Evolutionary conservation across 805 yeast species (phyloP), one percentile per base, ranked within the genome.

Genomic region (Saccharomycopsis fodiens): DNA sequence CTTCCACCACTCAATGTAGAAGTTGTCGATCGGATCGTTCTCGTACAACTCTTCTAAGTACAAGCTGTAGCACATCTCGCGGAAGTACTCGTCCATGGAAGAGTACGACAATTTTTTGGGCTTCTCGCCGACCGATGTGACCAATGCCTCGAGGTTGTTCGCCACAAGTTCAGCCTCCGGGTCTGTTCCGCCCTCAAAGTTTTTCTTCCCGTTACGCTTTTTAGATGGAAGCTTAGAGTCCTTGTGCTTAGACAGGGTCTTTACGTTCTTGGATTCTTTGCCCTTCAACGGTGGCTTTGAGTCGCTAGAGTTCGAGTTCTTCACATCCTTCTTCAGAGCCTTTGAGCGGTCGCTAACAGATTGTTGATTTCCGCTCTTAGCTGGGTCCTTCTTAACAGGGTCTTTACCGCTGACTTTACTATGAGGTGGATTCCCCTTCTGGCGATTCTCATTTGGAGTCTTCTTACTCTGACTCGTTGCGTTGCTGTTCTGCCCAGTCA

Each of bases 21-120:
- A 70, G 43, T 74, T 73, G 0, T 70, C 64, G 32, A 70, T 60
- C 41, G 75, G 69, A 6, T 69, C 67, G 15, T 67, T 65, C 22
- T 70, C 73, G 21, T 68, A 61, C 44, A 73, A 69, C 54, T 82
- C 85, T 57, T 82, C 89, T 35, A 79, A 64, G 48, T 77, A 79
- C 45, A 82, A 58, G 44, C 79, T 79, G 59, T 73, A 73, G 45
- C 82, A 72, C 66, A 79, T 73, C 51, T 77, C 79, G 50, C 71
- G 63, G 56, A 72, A 74, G 55, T 82, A 82, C 16, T 70, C 68
- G 7, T 66, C 61, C 53, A 80, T 56, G 23, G 72, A 64, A 8
- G 73, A 73, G 54, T 74, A 80, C 0, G 68, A 61, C 10, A 50
- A 37, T 41, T 74, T 60, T 42, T 63, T 65, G 3, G 81, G 76